A percentile compares a stretch with the other conserved stretches of the same genome.
Evolutionary conservation across 2,329 filamentous ascomycete species (phyloP).

Genomic region (Tolypocladium ovalisporum): DNA sequence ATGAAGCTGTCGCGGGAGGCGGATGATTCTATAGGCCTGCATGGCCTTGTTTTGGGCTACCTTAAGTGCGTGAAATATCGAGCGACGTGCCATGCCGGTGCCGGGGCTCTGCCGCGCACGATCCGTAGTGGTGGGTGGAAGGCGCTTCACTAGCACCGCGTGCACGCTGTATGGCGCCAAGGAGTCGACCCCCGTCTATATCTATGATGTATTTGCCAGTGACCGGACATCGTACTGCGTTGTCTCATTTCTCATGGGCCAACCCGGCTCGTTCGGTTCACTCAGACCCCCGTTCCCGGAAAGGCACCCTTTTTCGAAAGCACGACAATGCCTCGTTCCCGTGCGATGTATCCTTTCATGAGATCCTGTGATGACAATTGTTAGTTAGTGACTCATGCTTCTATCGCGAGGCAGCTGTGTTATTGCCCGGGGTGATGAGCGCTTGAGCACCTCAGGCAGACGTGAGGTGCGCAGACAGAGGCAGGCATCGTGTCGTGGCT

Average conservation of each 20-base stretch:
- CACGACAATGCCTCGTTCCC: constrained; percentile 81
- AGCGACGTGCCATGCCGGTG: not conserved
- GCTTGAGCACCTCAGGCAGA: not conserved
- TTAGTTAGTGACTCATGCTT: constrained; percentile 22
- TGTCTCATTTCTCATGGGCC: not conserved
- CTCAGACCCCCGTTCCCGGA: constrained; percentile 68
- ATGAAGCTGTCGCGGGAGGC: not conserved
- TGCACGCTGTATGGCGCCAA: not conserved
- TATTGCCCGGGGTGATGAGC: not conserved
- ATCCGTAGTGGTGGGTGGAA: not conserved
- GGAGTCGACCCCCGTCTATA: not conserved
- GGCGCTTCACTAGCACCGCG: not conserved
- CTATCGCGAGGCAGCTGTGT: not conserved
- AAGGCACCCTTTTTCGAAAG: constrained; percentile 90
- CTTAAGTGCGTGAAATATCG: no score
- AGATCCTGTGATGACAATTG: constrained; percentile 48
- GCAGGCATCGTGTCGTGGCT: not conserved
- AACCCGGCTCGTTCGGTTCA: not conserved
- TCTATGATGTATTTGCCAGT: not conserved
- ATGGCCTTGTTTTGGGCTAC: not conserved
- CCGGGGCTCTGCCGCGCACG: not conserved
- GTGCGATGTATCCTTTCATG: constrained; percentile 97
- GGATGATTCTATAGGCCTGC: not conserved
- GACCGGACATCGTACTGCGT: not conserved
- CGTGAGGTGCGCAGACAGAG: not conserved